phyloP scores from a whole-genome alignment of 2,329 filamentous ascomycete genomes.

The Alternaria infectoria region DNA sequence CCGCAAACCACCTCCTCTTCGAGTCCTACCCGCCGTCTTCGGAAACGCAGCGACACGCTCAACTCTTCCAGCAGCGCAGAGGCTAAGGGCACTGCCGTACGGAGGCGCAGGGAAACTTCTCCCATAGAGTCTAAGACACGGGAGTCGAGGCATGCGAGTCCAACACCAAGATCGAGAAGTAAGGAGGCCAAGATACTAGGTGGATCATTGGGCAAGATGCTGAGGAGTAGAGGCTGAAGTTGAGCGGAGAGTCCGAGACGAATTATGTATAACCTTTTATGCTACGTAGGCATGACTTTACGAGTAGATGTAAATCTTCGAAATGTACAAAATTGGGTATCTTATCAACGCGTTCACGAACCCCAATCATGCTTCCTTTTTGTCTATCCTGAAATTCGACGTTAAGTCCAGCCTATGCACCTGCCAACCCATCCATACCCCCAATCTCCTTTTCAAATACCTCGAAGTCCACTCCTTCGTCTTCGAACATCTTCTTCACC shows the following conservation, averaged over 20 bases:
- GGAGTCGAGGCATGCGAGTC: conserved; percentile 17
- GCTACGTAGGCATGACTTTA: not conserved
- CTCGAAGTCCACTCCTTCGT: conserved; percentile 81
- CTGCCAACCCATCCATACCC: conserved; percentile 56
- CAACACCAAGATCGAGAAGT: conserved; percentile 11
- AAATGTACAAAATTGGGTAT: not conserved
- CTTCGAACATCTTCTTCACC: conserved; percentile 76
- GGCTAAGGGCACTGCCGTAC: conserved; percentile 4
- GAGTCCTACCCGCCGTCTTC: conserved; percentile 16
- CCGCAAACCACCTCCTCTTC: conserved; percentile 1
- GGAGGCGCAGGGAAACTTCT: conserved; percentile 15
- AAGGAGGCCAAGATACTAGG: conserved; percentile 8
- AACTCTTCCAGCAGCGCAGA: conserved; percentile 22
- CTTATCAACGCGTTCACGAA: not conserved
- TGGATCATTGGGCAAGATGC: conserved; percentile 16
- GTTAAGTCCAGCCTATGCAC: not conserved
- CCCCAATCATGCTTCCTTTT: not conserved
- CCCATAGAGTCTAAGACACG: conserved; percentile 14
- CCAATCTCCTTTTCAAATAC: conserved; percentile 75
- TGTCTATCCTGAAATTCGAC: not conserved
- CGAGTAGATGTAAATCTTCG: not conserved
- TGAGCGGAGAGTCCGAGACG: not conserved
- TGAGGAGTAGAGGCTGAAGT: conserved; percentile 16
- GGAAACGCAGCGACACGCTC: conserved; percentile 32
- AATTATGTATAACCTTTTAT: not conserved